phyloP scores from a whole-genome alignment of 129 eudicot species.

The Saussurea involucrata region DNA sequence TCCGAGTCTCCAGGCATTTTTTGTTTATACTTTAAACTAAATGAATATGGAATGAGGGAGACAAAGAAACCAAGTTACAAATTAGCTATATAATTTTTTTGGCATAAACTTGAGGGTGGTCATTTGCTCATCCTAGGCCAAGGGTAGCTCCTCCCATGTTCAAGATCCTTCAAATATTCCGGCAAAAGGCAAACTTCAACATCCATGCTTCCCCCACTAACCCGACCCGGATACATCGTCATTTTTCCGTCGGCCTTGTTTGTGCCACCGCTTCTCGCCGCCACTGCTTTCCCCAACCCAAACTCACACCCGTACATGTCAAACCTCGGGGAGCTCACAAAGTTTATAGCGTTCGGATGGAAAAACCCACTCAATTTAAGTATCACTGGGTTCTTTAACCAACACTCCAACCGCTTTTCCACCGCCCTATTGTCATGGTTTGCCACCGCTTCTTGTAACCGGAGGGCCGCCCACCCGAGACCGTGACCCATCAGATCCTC shows the following conservation, averaged over 20 bases:
- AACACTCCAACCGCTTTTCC: slow-evolving; percentile 9
- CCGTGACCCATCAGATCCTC: slow-evolving; percentile 25
- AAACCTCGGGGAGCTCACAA: slow-evolving; percentile 39
- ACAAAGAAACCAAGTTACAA: no score
- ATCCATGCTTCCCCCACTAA: slow-evolving; percentile 41
- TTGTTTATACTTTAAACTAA: no score
- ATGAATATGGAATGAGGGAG: no score
- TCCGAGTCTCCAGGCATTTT: no score
- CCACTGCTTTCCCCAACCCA: slow-evolving; percentile 50
- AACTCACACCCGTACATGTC: slow-evolving; percentile 42
- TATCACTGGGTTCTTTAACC: slow-evolving; percentile 21
- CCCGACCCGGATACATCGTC: slow-evolving; percentile 29
- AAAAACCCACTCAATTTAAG: not conserved
- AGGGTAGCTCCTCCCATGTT: no score
- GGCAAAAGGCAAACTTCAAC: slow-evolving; percentile 34
- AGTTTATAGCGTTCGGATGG: not conserved
- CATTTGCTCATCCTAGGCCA: no score
- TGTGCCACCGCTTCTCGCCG: slow-evolving; percentile 27
- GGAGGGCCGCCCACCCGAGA: slow-evolving; percentile 40
- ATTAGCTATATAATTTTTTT: no score
- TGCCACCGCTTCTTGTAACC: slow-evolving; percentile 26
- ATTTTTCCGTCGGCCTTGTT: slow-evolving; percentile 36
- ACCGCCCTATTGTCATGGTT: slow-evolving; percentile 6
- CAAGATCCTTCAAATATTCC: slow-evolving; percentile 24
- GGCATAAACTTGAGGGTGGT: no score